Base-by-base conservation (phyloP, 202 grass and related monocot species). In the Carex arenaria region DNA sequence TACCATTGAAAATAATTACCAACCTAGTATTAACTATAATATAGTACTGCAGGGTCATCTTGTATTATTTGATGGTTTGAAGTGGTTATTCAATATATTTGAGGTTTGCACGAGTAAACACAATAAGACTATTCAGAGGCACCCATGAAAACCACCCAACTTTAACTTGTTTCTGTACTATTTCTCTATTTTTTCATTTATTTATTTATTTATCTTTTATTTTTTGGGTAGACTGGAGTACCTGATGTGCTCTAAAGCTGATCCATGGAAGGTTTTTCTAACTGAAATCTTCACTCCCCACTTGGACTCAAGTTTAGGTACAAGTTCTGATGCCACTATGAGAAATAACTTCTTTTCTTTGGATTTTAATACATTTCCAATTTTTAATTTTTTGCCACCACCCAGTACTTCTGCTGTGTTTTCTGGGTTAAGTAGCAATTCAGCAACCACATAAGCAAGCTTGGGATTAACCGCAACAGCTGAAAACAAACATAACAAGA, bases 401-500 rank as follows among this genome's bases (percentile, higher is more conserved):
- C 31, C 30, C 12, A 14, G 38, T 72, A 87, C 78, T 75, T 79
- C 47, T 86, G 82, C 62, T 45, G 78, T 68, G 67, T 64, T 85
- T 86, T 93, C 83, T 38, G 73, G 43, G 76, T 85, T 26, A 67
- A 86, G 64, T 62, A 93, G 87, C 59, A 98, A 51, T 88, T 98
- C 92, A 86, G 85, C 92, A 20, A 95, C 84, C 54, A 78, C 83
- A 68, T 98, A 98, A 82, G 74, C 84, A 84, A 98, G 95, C 54
- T 85, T 84, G 51, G 95, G 87, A 59, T 98, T 98, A 77, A 98
- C 90, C 34, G 95, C 90, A 90, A 98, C 92, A 85, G 95, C 95
- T 98, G 95, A 69, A 82, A 83, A 52, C 61, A 78, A 81, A 89
- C 40, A 15, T 51, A 67, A n/a, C 13, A 40, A 73, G 18, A 83